phyloP scores from a whole-genome alignment of 768 basidiomycete genomes.

The Gloeopeniophorella convolvens region DNA sequence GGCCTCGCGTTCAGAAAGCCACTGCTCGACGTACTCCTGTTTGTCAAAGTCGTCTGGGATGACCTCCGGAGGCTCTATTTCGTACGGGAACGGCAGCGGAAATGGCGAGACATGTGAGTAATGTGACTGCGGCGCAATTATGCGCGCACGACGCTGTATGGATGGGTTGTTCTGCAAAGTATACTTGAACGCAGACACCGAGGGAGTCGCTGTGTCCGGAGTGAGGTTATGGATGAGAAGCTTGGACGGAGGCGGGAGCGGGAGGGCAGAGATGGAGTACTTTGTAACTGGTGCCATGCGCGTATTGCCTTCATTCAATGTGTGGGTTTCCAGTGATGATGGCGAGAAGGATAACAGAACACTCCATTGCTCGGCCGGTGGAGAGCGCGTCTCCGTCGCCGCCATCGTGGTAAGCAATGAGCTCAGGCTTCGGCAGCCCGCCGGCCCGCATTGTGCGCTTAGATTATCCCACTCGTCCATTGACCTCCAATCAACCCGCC shows the following conservation, averaged over 20 bases:
- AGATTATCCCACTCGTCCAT: too few relatives aligned
- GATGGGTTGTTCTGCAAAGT: slow-evolving; percentile 51
- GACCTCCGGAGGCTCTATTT: slow-evolving; percentile 50
- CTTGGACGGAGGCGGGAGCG: slow-evolving; percentile 38
- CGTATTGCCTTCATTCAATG: not conserved
- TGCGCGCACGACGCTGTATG: slow-evolving; percentile 61
- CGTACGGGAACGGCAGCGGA: slow-evolving; percentile 77
- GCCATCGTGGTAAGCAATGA: too few relatives aligned
- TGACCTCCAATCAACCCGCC: not conserved
- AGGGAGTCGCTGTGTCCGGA: slow-evolving; percentile 52
- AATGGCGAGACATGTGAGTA: slow-evolving; percentile 81
- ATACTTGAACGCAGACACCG: slow-evolving; percentile 44
- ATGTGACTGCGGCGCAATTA: slow-evolving; percentile 53
- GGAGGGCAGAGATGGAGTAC: slow-evolving; percentile 47
- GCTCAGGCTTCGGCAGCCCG: too few relatives aligned
- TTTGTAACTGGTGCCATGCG: slow-evolving; percentile 24
- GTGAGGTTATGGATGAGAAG: slow-evolving; percentile 43
- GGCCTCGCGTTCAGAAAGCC: slow-evolving; percentile 65
- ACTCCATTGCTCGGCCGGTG: too few relatives aligned
- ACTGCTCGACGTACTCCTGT: slow-evolving; percentile 63
- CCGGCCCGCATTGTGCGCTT: too few relatives aligned
- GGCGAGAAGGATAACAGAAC: too few relatives aligned
- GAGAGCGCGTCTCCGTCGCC: too few relatives aligned
- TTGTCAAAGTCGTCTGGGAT: slow-evolving; percentile 48
- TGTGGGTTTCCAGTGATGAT: too few relatives aligned